A percentile compares a stretch with the other conserved stretches of the same genome.
Conservation (phyloP, 306 rosid species). For the Dryas octopetala region DNA sequence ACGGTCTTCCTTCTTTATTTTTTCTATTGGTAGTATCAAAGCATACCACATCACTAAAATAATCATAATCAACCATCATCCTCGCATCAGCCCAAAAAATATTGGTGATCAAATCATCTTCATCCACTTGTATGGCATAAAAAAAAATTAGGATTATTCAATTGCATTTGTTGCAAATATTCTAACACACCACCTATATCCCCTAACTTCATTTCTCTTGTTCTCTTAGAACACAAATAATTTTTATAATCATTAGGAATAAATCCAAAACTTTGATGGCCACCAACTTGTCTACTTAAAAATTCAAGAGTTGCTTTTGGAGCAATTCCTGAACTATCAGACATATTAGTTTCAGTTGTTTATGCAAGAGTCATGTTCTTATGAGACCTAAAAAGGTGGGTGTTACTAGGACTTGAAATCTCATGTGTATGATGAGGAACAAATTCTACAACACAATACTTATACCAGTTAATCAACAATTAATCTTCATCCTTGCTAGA, state of each 20-base stretch:
- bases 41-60: slow-evolving; percentile 4
- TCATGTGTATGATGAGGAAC: background rate
- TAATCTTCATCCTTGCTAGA: background rate
- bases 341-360: background rate
- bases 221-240: background rate
- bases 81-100: background rate
- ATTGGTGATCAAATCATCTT: background rate
- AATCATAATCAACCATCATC: background rate
- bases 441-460: background rate
- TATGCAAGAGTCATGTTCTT: background rate
- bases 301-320: slow-evolving; percentile 2
- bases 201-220: background rate
- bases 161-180: background rate
- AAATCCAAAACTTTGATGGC: background rate
- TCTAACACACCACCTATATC: background rate
- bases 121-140: background rate
- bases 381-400: background rate
- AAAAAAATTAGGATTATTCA: background rate
- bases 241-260: background rate
- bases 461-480: background rate
- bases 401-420: background rate
- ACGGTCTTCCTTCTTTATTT: background rate
- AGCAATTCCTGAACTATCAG: background rate
- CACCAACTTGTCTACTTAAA: background rate
- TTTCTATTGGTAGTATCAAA: background rate